Percentiles rank a stretch among this genome's conserved stretches.
Evolutionary conservation across 179 eudicot species (phyloP).

Genomic region (Silene noctiflora): DNA sequence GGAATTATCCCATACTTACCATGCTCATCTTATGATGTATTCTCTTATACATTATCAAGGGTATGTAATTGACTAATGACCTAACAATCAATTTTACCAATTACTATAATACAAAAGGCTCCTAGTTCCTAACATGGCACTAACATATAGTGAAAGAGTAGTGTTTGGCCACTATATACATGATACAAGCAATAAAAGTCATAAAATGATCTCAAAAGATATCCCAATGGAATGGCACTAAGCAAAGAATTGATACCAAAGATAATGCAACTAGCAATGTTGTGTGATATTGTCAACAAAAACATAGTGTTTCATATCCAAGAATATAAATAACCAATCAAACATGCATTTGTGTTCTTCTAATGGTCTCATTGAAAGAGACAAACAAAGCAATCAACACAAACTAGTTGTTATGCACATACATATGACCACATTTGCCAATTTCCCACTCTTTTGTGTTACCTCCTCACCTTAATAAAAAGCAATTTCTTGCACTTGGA

Average conservation of each 20-base stretch:
- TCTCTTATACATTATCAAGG: neutral
- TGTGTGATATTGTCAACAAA: constrained; percentile 4
- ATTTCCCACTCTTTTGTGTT: neutral
- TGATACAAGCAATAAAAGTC: neutral
- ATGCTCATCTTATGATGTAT: neutral
- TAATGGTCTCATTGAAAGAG: constrained; percentile 13
- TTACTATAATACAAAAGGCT: neutral
- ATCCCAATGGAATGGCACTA: constrained; percentile 9
- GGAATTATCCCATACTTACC: neutral
- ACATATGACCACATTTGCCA: constrained; percentile 8
- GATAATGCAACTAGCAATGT: neutral
- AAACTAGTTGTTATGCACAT: neutral
- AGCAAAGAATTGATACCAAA: constrained; percentile 15
- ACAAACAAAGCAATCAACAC: neutral
- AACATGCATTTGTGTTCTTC: neutral
- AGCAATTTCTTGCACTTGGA: neutral
- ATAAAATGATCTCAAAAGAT: neutral
- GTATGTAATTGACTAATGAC: neutral
- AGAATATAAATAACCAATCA: constrained; percentile 4
- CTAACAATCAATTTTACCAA: neutral
- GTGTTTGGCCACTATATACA: constrained; percentile 8
- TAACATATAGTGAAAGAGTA: constrained; percentile 2
- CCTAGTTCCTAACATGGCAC: neutral
- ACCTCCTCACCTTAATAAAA: neutral
- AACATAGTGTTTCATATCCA: neutral